Conservation (phyloP, 768 basidiomycete species). For the Termitomyces sp. region DNA sequence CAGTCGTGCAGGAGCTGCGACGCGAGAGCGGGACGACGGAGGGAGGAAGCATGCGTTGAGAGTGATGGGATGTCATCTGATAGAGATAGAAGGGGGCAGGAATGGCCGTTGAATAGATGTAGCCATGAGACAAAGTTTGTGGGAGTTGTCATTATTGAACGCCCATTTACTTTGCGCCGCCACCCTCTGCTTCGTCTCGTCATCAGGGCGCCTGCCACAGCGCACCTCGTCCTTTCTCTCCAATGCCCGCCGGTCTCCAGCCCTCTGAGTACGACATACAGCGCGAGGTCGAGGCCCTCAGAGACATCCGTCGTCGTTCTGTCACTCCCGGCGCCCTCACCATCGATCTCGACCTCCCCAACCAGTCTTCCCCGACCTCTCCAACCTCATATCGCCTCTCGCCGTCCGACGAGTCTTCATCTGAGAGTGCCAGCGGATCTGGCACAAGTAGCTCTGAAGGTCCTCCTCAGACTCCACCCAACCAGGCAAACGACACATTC, state of each 20-base stretch:
- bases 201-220: slow-evolving; percentile 2
- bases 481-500: slow-evolving; percentile 69
- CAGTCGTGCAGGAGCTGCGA: slow-evolving; percentile 81
- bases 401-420: slow-evolving; percentile 21
- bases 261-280: slow-evolving; percentile 84
- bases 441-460: slow-evolving; percentile 23
- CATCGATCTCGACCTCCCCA: slow-evolving; percentile 91
- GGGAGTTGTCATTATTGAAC: slow-evolving; percentile 18
- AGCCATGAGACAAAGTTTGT: slow-evolving; percentile 18
- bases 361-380: slow-evolving; percentile 57
- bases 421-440: slow-evolving; percentile 25
- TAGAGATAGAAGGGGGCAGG: neutral
- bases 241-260: slow-evolving; percentile 53
- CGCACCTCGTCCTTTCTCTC: neutral
- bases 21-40: slow-evolving; percentile 55
- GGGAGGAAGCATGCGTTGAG: neutral
- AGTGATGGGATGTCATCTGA: slow-evolving; percentile 1
- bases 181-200: neutral
- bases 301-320: slow-evolving; percentile 83
- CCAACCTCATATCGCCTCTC: slow-evolving; percentile 54
- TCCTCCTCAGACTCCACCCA: slow-evolving; percentile 27
- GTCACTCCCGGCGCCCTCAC: slow-evolving; percentile 79
- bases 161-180: neutral
- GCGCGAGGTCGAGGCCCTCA: slow-evolving; percentile 81
- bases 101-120: slow-evolving; percentile 1